Conservation (phyloP, 768 basidiomycete species). For the Inosperma sp. region DNA sequence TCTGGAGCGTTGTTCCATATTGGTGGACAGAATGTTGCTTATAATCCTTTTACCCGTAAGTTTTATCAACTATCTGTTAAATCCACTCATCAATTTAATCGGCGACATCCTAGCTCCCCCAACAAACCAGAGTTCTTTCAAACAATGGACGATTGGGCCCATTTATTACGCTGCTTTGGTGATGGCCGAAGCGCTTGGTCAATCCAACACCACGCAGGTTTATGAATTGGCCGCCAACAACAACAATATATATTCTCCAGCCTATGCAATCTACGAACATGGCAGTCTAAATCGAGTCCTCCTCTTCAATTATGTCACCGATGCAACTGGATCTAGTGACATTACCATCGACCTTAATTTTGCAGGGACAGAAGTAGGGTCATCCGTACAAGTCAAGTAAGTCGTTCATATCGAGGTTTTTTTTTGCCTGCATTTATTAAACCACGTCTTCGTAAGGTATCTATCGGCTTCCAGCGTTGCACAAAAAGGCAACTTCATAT, state of each 20-base stretch:
- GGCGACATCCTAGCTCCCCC: constrained; percentile 39
- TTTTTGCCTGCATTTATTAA: background rate
- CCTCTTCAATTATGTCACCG: constrained; percentile 69
- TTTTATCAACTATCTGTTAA: background rate
- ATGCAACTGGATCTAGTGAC: constrained; percentile 53
- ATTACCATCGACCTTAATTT: constrained; percentile 49
- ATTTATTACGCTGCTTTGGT: constrained; percentile 72
- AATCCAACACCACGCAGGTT: constrained; percentile 56
- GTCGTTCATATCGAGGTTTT: constrained; percentile 14
- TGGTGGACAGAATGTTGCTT: constrained; percentile 60
- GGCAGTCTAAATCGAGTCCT: constrained; percentile 56
- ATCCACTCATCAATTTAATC: background rate
- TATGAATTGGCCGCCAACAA: constrained; percentile 55
- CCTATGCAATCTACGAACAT: constrained; percentile 71
- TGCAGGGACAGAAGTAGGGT: constrained; percentile 37
- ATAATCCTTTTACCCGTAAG: constrained; percentile 49
- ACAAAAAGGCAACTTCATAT: constrained; percentile 54
- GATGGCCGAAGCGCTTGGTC: constrained; percentile 64
- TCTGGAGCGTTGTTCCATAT: constrained; percentile 49
- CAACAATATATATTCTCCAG: constrained; percentile 54
- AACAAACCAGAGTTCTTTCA: constrained; percentile 53
- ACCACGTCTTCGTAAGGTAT: constrained; percentile 38
- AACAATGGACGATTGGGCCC: constrained; percentile 73
- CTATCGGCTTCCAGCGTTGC: constrained; percentile 44
- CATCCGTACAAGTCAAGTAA: constrained; percentile 54